Evolutionary conservation across 1,139 yeast species (phyloP), one percentile per base, ranked within the genome.

Genomic region (Yarrowia galli): DNA sequence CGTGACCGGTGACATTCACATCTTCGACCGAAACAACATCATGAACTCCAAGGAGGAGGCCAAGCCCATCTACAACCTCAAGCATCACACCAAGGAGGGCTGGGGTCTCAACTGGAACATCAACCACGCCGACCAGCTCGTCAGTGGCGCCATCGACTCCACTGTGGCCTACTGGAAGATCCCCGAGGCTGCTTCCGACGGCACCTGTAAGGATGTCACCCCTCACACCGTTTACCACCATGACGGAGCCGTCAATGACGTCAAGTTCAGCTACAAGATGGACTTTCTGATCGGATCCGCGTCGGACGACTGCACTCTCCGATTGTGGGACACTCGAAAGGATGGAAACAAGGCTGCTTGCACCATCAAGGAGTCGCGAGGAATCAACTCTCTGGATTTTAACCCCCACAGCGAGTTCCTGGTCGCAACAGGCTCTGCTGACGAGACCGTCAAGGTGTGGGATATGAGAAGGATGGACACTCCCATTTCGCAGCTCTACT

Each of bases 111-210:
- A 87, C 71, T 92, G 97, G 97, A 83, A 81, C 70, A 72, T 78
- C 22, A 70, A 69, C 16, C 71, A 71, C 54, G 81, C 81, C 49
- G 80, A 81, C 3, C 78, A 79, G 68, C 81, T 90, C 65, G 78
- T 90, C 40, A 84, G 92, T 1, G 92, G 92, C 3, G 84, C 91
- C 2, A 87, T 86, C 71, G 96, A 90, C 75, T 77, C 84, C 5
- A 84, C 85, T 46, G 84, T 91, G 67, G 89, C 91, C 0, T 76
- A 88, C 38, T 91, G 97, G 97, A 89, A 89, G 72, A 76, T 82
- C 68, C 73, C 71, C 13, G 65, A 40, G 9, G 67, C 65, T 8
- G 68, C 60, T 13, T 68, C 67, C 28, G 67, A 56, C 16, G 48
- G 51, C 7, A 5, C 51, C 22, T 58, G 51, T 22, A 58, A 58